Evolutionary conservation across 139 green algal genomes (phyloP).

Genomic region (Mychonastes homosphaera): DNA sequence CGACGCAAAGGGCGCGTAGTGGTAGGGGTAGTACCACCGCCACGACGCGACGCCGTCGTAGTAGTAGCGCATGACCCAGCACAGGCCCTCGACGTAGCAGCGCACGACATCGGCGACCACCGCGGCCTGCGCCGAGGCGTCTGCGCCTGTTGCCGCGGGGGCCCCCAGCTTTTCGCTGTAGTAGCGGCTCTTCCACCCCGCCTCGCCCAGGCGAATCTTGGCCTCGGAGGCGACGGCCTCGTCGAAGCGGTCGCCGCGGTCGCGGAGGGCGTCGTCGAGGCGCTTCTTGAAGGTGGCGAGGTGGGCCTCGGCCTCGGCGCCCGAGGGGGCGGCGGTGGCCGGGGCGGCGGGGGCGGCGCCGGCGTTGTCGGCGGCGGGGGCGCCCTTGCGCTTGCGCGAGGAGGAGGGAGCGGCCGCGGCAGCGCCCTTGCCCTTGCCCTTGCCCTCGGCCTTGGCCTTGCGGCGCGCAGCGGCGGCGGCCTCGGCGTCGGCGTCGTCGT

Average conservation of each 20-base stretch:
- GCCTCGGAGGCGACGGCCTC: conserved; percentile 67
- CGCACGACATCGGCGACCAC: conserved; percentile 53
- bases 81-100: conserved; percentile 83
- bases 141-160: conserved; percentile 17
- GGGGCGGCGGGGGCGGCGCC: too few species aligned
- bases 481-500: too few species aligned
- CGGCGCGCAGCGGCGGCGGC: too few species aligned
- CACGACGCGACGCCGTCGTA: conserved; percentile 67
- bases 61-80: conserved; percentile 95
- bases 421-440: too few species aligned
- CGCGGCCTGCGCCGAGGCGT: not conserved
- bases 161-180: conserved; percentile 42
- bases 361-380: too few species aligned
- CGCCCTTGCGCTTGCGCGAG: not conserved
- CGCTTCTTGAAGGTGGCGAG: conserved; percentile 48
- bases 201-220: conserved; percentile 72
- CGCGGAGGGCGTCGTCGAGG: conserved; percentile 61
- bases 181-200: conserved; percentile 72
- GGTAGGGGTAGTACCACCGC: conserved; percentile 88
- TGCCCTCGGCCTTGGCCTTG: too few species aligned
- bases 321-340: too few species aligned
- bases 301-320: conserved; percentile 23
- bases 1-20: conserved; percentile 98
- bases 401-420: too few species aligned
- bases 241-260: conserved; percentile 72